Percentiles rank a stretch among this genome's conserved stretches.
phyloP scores from a whole-genome alignment of 352 stramenopile species.

The Elongisporangium prolatum region DNA sequence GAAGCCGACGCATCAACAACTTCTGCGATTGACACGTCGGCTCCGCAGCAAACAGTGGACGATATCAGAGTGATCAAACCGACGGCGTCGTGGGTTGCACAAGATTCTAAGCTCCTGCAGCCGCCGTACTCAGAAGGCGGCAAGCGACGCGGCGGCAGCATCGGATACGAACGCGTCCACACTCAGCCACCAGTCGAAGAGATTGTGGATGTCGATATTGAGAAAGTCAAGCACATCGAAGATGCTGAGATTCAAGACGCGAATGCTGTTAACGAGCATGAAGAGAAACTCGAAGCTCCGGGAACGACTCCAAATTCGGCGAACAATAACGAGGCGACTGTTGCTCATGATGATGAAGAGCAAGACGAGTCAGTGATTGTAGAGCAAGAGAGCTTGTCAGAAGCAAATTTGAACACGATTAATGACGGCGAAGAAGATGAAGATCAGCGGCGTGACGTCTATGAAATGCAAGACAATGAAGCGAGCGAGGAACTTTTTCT shows the following conservation, averaged over 20 bases:
- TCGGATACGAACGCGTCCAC: not conserved
- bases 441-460: not conserved
- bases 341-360: constrained; percentile 1
- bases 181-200: not conserved
- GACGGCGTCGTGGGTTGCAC: constrained; percentile 8
- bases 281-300: constrained; percentile 4
- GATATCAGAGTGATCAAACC: constrained; percentile 22
- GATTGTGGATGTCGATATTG: constrained; percentile 3
- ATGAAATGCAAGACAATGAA: not conserved
- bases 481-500: not conserved
- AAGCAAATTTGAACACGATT: constrained; percentile 1
- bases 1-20: not conserved
- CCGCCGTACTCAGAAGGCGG: constrained; percentile 18
- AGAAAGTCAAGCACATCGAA: not conserved
- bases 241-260: not conserved
- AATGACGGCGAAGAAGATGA: not conserved
- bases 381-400: not conserved
- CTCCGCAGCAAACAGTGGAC: constrained; percentile 11
- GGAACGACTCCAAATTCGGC: not conserved
- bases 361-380: constrained; percentile 1
- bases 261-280: not conserved
- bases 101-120: constrained; percentile 9
- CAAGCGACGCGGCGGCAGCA: constrained; percentile 4
- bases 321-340: not conserved
- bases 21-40: not conserved